Evolutionary conservation across 441 rosid species (phyloP).

Genomic region (Euphorbia schlechtendalii): DNA sequence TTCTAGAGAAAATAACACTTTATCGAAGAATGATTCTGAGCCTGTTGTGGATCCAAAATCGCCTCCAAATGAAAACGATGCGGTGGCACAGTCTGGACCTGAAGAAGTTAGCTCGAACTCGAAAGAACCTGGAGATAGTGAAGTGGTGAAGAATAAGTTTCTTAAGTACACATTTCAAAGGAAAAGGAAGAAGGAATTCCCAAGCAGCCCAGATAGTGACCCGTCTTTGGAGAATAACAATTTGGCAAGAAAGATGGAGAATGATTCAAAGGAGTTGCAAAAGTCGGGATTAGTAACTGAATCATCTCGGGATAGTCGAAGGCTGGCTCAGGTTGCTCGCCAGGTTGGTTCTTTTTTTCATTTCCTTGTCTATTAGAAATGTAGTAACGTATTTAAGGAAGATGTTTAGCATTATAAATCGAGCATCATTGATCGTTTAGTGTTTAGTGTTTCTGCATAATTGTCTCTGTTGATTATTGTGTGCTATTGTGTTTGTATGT

Average conservation of each 20-base stretch:
- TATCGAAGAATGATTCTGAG: conserved; percentile 20
- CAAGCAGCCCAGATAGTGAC: conserved; percentile 45
- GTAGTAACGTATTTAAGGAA: background rate
- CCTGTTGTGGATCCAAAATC: conserved; percentile 15
- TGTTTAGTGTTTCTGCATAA: too few species aligned
- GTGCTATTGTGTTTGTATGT: background rate
- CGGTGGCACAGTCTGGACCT: conserved; percentile 14
- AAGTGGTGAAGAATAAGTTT: conserved; percentile 36
- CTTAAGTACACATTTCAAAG: conserved; percentile 77
- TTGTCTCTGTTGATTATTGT: too few species aligned
- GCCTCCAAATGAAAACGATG: conserved; percentile 21
- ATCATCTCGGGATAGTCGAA: conserved; percentile 44
- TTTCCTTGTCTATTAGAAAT: background rate
- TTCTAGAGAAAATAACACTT: conserved; percentile 18
- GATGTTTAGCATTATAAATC: background rate
- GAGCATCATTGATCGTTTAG: too few species aligned
- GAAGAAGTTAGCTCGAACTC: conserved; percentile 23
- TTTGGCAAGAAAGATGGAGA: conserved; percentile 30
- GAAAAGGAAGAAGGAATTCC: conserved; percentile 66
- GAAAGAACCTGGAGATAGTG: conserved; percentile 29
- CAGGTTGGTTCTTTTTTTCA: conserved; percentile 41
- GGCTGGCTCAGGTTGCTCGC: conserved; percentile 41
- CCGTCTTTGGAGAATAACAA: conserved; percentile 29
- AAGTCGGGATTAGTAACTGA: conserved; percentile 38
- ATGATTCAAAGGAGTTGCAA: conserved; percentile 37